These are phyloP conservation scores for Rhodotorula kratochvilovae DNA, from an alignment of 768 basidiomycete genomes.

Conservation along the genomic window DNA sequence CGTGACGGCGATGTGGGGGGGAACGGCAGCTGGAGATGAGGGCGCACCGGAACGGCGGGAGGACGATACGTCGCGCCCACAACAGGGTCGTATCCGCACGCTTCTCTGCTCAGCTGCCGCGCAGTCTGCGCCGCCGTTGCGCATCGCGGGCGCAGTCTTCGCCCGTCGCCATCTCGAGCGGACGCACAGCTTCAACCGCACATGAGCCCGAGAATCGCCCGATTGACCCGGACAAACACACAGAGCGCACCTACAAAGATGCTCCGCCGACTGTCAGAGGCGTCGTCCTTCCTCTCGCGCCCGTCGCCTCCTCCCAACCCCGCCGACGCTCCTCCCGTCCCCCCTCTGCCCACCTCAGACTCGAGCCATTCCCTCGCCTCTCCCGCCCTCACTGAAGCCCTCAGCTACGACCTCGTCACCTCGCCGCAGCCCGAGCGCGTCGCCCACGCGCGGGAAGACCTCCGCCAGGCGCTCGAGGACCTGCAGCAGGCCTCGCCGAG, in stretches of 20 bases:
- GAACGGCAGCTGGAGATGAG: too few species aligned
- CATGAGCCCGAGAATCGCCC: too few species aligned
- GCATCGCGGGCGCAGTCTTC: too few species aligned
- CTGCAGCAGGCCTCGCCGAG: background rate
- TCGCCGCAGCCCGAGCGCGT: background rate
- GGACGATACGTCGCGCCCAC: too few species aligned
- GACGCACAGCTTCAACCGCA: too few species aligned
- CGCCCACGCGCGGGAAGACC: background rate
- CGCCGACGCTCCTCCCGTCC: background rate
- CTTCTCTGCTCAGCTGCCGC: too few species aligned
- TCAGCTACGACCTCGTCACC: constrained; percentile 6
- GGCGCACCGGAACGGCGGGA: too few species aligned
- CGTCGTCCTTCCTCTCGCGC: background rate
- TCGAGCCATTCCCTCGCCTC: background rate
- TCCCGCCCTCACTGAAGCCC: constrained; percentile 4
- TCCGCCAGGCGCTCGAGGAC: constrained; percentile 5
- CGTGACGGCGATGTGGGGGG: too few species aligned
- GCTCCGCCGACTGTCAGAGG: background rate
- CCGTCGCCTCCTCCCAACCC: background rate
- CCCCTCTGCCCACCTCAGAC: background rate
- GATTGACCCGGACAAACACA: too few species aligned
- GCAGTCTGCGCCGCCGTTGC: too few species aligned
- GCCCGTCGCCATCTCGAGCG: too few species aligned
- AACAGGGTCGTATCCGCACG: too few species aligned
- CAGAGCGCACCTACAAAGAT: background rate